Evolutionary conservation across 169 alveolate genomes (phyloP).

Genomic region (Plasmodium coatneyi): DNA sequence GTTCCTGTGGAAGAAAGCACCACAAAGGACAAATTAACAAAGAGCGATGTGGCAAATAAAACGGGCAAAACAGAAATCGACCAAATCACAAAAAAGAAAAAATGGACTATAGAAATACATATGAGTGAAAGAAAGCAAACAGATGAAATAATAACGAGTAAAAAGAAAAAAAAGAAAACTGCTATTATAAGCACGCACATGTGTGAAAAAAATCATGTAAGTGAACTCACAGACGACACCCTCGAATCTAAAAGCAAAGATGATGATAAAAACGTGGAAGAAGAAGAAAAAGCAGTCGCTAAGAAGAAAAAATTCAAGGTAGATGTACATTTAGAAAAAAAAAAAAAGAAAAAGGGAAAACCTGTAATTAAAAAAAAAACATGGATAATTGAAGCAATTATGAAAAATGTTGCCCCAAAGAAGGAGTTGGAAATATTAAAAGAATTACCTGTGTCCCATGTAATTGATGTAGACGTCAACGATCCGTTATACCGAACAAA

Average conservation of each 20-base stretch:
- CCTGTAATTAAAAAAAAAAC: background rate
- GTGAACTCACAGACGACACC: background rate
- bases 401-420: background rate
- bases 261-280: background rate
- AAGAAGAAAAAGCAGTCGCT: background rate
- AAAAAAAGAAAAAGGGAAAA: background rate
- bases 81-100: background rate
- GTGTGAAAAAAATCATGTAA: background rate
- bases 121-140: background rate
- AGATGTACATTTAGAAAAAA: background rate
- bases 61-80: background rate
- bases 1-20: background rate
- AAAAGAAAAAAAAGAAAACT: background rate
- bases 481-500: background rate
- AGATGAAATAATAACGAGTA: background rate
- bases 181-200: background rate
- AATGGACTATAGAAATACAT: conserved; percentile 2
- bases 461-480: background rate
- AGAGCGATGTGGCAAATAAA: background rate
- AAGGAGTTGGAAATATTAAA: background rate
- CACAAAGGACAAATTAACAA: background rate
- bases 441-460: background rate
- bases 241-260: background rate
- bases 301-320: background rate
- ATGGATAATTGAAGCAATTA: background rate